Conservation (phyloP, 495 filamentous ascomycete species). For the Bathelium albidoporum region DNA sequence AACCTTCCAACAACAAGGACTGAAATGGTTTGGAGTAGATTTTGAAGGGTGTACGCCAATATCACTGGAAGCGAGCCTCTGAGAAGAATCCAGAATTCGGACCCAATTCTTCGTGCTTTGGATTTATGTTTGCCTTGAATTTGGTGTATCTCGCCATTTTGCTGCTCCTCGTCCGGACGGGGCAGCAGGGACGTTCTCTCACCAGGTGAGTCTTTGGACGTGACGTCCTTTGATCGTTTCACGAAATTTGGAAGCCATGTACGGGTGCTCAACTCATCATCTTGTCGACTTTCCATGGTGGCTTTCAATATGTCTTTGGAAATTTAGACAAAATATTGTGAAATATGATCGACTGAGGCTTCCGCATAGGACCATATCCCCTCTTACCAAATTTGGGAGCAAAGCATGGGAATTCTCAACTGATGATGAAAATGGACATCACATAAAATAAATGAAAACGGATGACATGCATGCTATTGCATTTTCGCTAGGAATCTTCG, state of each 20-base stretch:
- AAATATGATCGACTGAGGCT: no score
- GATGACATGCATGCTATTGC: not conserved
- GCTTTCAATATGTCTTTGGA: not conserved
- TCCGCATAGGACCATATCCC: not conserved
- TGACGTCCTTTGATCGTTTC: not conserved
- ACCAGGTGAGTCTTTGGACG: slow-evolving; percentile 12
- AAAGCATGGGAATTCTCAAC: not conserved
- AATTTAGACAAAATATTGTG: no score
- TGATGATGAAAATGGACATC: not conserved
- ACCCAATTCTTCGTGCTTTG: slow-evolving; percentile 31
- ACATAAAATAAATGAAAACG: not conserved
- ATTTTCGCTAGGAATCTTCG: not conserved
- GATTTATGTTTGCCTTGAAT: slow-evolving; percentile 22
- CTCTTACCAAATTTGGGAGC: not conserved
- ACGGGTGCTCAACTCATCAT: slow-evolving; percentile 12
- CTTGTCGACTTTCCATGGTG: slow-evolving; percentile 25
- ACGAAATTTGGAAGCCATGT: slow-evolving; percentile 28
- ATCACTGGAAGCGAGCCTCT: slow-evolving; percentile 71
- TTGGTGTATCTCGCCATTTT: slow-evolving; percentile 25
- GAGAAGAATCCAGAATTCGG: slow-evolving; percentile 60
- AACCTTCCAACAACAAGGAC: slow-evolving; percentile 75
- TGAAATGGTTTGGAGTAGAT: slow-evolving; percentile 75
- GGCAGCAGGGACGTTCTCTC: slow-evolving; percentile 22
- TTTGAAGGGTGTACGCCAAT: slow-evolving; percentile 80
- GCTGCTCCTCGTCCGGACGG: slow-evolving; percentile 17